These are phyloP conservation scores for Leccinum cinnamomeum DNA, from an alignment of 1,284 basidiomycete genomes.

Conservation along the genomic window DNA sequence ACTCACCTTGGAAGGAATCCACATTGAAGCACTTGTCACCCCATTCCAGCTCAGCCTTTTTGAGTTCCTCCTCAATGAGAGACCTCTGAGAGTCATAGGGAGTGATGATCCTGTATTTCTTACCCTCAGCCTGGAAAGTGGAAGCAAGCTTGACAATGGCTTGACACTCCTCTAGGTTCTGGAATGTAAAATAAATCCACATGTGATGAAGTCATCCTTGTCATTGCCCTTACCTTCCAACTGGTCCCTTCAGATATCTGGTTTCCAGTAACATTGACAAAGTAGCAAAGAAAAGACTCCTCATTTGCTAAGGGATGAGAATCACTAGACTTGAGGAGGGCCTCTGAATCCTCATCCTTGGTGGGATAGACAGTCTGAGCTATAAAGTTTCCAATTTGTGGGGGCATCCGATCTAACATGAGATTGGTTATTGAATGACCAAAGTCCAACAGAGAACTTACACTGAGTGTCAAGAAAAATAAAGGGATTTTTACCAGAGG, in stretches of 20 bases:
- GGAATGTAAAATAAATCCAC: background rate
- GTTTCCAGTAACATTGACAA: slow-evolving; percentile 51
- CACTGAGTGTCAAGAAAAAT: slow-evolving; percentile 60
- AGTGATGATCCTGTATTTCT: slow-evolving; percentile 61
- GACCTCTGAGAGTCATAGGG: slow-evolving; percentile 68
- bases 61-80: slow-evolving; percentile 49
- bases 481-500: slow-evolving; percentile 29
- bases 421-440: slow-evolving; percentile 1
- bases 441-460: slow-evolving; percentile 31
- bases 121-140: slow-evolving; percentile 43
- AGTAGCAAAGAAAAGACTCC: slow-evolving; percentile 45
- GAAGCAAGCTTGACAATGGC: slow-evolving; percentile 47
- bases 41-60: slow-evolving; percentile 48
- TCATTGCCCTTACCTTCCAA: slow-evolving; percentile 40
- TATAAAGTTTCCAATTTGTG: slow-evolving; percentile 70
- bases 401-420: slow-evolving; percentile 69
- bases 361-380: slow-evolving; percentile 61
- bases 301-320: slow-evolving; percentile 42
- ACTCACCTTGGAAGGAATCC: slow-evolving; percentile 64
- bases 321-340: slow-evolving; percentile 47
- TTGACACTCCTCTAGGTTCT: slow-evolving; percentile 54
- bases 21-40: slow-evolving; percentile 63
- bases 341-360: slow-evolving; percentile 25
- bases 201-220: slow-evolving; percentile 8
- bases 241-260: slow-evolving; percentile 42